phyloP scores from a whole-genome alignment of 192 early-diverging fungal species.

The Coemansia sp. region DNA sequence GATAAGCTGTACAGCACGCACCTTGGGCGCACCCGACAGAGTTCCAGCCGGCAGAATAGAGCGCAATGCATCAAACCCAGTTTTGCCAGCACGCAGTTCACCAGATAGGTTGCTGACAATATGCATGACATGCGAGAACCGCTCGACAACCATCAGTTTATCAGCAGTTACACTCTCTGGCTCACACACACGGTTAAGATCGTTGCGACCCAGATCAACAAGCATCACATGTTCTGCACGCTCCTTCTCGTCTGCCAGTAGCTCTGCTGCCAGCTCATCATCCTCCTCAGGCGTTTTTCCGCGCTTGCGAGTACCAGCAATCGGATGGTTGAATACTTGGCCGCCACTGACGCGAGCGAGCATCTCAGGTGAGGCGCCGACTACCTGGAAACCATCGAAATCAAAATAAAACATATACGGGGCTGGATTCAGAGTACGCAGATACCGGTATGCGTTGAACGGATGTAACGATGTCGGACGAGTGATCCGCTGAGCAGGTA shows the following conservation, averaged over 20 bases:
- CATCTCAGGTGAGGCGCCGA: slow-evolving; percentile 99
- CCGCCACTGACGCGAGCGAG: slow-evolving; percentile 86
- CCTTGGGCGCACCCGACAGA: slow-evolving; percentile 97
- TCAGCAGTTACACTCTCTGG: slow-evolving; percentile 92
- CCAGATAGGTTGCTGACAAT: slow-evolving; percentile 98
- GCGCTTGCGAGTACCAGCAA: slow-evolving; percentile 94
- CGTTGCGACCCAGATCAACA: slow-evolving; percentile 98
- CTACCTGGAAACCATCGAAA: slow-evolving; percentile 88
- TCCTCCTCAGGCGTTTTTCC: slow-evolving; percentile 86
- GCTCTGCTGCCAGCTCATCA: slow-evolving; percentile 82
- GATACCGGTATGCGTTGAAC: slow-evolving; percentile 96
- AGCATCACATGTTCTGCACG: slow-evolving; percentile 98
- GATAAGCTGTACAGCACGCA: slow-evolving; percentile 95
- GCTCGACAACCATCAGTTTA: slow-evolving; percentile 96
- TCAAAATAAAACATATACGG: slow-evolving; percentile 99
- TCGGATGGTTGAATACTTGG: slow-evolving; percentile 89
- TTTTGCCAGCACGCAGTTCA: slow-evolving; percentile 82
- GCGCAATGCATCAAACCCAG: slow-evolving; percentile 92
- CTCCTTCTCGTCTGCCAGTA: slow-evolving; percentile 93
- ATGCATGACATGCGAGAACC: slow-evolving; percentile 99
- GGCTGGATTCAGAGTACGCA: slow-evolving; percentile 95
- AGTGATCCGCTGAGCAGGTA: slow-evolving; percentile 88
- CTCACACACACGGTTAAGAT: slow-evolving; percentile 94
- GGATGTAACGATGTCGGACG: slow-evolving; percentile 89
- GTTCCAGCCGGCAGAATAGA: slow-evolving; percentile 99